Percentiles rank a stretch among this genome's conserved stretches.
These are phyloP conservation scores for Hypoxylon rubiginosum DNA, from an alignment of 2,329 filamentous ascomycete species.

Conservation along the genomic window DNA sequence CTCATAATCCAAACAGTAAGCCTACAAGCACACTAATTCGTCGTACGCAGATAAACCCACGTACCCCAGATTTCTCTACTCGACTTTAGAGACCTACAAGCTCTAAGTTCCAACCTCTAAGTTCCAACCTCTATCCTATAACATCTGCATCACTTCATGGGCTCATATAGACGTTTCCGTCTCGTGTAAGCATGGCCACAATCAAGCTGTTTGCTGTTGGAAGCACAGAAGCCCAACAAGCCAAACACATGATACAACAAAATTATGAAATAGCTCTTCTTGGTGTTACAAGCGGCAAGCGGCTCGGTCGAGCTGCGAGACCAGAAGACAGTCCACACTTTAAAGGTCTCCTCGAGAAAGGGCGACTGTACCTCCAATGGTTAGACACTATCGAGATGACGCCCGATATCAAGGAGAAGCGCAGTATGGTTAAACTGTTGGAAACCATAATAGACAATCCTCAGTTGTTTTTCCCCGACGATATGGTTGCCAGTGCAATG, in stretches of 20 bases:
- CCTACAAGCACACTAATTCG: not conserved
- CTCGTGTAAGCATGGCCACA: constrained; percentile 14
- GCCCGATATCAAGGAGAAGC: constrained; percentile 26
- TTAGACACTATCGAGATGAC: constrained; percentile 45
- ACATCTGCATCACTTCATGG: not conserved
- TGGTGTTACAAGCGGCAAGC: constrained; percentile 15
- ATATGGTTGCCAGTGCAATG: constrained; percentile 33
- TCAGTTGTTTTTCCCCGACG: constrained; percentile 30
- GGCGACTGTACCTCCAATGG: constrained; percentile 42
- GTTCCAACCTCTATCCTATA: not conserved
- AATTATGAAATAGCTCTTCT: constrained; percentile 17
- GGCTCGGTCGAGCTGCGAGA: not conserved
- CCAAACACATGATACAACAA: constrained; percentile 26
- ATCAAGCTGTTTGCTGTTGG: constrained; percentile 31
- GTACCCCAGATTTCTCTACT: not conserved
- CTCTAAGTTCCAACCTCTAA: too few species aligned
- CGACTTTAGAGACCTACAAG: not conserved
- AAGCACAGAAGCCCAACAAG: not conserved
- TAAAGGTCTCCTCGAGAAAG: constrained; percentile 25
- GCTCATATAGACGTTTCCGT: not conserved
- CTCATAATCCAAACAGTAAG: not conserved
- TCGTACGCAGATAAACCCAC: not conserved
- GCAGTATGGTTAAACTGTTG: constrained; percentile 19
- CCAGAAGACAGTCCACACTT: constrained; percentile 17
- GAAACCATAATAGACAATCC: constrained; percentile 21